A percentile compares a stretch with the other conserved stretches of the same genome.
phyloP scores from a whole-genome alignment of 2,329 filamentous ascomycete genomes.

The Claviceps maximensis region DNA sequence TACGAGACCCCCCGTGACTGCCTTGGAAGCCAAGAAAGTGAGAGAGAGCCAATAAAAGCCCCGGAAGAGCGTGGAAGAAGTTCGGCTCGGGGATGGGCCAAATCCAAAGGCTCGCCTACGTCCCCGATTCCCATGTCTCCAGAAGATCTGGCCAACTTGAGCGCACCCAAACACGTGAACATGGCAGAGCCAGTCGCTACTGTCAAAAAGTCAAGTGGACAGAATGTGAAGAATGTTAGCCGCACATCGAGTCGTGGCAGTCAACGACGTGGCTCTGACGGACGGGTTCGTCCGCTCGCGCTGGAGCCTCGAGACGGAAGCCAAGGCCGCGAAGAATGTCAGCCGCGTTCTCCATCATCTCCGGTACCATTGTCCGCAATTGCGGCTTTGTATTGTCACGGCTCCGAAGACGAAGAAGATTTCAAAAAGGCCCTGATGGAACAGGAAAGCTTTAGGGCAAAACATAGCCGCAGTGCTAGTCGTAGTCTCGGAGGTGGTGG shows the following conservation, averaged over 20 bases:
- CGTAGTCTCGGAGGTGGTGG: conserved; percentile 15
- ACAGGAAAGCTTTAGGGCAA: conserved; percentile 41
- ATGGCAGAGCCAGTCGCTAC: conserved; percentile 31
- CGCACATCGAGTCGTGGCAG: conserved; percentile 36
- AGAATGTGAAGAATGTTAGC: conserved; percentile 23
- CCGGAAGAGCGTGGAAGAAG: conserved; percentile 61
- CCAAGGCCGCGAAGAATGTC: conserved; percentile 40
- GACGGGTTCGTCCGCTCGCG: conserved; percentile 24
- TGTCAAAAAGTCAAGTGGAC: conserved; percentile 28
- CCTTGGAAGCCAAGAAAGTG: conserved; percentile 34
- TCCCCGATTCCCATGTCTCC: conserved; percentile 92
- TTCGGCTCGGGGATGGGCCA: conserved; percentile 50
- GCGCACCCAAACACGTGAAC: conserved; percentile 27
- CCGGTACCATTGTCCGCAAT: conserved; percentile 60
- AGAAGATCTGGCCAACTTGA: conserved; percentile 60
- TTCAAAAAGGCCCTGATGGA: conserved; percentile 38
- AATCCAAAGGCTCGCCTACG: conserved; percentile 75
- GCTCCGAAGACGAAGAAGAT: conserved; percentile 54
- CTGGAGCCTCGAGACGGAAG: conserved; percentile 50
- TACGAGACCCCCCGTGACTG: conserved; percentile 31
- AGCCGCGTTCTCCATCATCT: conserved; percentile 61
- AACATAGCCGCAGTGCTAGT: conserved; percentile 39
- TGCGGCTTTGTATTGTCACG: conserved; percentile 18
- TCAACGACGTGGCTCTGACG: conserved; percentile 34
- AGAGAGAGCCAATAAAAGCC: conserved; percentile 41